These are phyloP conservation scores for Silybum marianum DNA, from an alignment of 129 eudicot genomes.

Conservation along the genomic window DNA sequence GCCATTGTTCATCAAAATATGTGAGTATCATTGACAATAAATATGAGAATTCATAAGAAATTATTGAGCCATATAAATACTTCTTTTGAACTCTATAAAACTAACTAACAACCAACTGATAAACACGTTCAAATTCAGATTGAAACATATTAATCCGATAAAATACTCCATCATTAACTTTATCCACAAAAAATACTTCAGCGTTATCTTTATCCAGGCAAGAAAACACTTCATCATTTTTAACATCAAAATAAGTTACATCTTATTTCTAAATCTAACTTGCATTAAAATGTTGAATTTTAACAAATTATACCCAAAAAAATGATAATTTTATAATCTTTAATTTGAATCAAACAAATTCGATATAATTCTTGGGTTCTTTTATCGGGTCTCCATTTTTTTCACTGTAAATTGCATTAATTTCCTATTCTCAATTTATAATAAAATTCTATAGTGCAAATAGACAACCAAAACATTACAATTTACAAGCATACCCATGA, in stretches of 20 bases:
- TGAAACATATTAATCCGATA: not conserved
- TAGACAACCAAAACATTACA: slow-evolving; percentile 1
- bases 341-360: no score
- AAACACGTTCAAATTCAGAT: no score
- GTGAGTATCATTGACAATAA: not conserved
- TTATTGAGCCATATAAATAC: no score
- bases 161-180: not conserved
- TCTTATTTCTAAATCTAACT: not conserved
- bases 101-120: not conserved
- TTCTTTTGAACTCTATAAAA: not conserved
- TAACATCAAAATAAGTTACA: not conserved
- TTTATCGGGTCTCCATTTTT: not conserved
- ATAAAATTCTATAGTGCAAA: not conserved
- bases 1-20: not conserved
- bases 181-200: not conserved
- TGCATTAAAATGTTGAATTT: not conserved
- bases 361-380: not conserved
- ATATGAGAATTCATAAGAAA: no score
- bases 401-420: not conserved
- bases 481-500: slow-evolving; percentile 46
- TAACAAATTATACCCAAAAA: not conserved
- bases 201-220: no score
- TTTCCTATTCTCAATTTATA: not conserved
- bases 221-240: no score
- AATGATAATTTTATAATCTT: not conserved